Evolutionary conservation across 1,284 basidiomycete species (phyloP).

Genomic region (Earliella scabrosa): DNA sequence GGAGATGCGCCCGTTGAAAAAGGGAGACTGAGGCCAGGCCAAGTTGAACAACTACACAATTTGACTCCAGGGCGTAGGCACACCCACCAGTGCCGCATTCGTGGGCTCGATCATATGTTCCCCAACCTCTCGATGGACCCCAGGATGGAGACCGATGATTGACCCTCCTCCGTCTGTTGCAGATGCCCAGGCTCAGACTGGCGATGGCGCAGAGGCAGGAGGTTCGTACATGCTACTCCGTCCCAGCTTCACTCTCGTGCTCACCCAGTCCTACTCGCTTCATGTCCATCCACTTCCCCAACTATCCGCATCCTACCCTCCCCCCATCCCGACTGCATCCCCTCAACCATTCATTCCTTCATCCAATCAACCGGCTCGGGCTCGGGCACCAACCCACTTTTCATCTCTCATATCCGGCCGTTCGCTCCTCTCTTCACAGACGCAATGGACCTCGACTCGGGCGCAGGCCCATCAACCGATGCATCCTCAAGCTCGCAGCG

Average conservation of each 20-base stretch:
- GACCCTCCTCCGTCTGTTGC: no score
- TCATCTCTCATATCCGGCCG: background rate
- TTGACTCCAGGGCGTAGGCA: no score
- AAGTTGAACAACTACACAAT: no score
- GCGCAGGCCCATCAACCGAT: slow-evolving; percentile 26
- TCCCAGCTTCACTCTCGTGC: background rate
- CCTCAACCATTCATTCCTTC: background rate
- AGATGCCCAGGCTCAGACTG: slow-evolving; percentile 34
- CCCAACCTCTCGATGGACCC: slow-evolving; percentile 9
- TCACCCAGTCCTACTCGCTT: background rate
- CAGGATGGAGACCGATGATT: slow-evolving; percentile 4
- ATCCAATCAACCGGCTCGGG: background rate
- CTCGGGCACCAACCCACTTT: background rate
- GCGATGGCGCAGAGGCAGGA: slow-evolving; percentile 32
- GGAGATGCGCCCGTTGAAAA: background rate
- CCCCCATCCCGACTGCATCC: background rate
- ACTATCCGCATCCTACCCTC: background rate
- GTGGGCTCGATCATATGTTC: slow-evolving; percentile 30
- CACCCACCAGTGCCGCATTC: no score
- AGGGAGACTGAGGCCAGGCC: background rate
- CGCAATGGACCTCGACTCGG: slow-evolving; percentile 55
- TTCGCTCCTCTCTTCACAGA: slow-evolving; percentile 39
- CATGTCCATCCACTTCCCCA: background rate
- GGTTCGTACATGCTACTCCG: slow-evolving; percentile 36
- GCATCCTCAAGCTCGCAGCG: slow-evolving; percentile 37